Base-by-base conservation (phyloP, 805 yeast species). In the Saccharomycopsis sp. region DNA sequence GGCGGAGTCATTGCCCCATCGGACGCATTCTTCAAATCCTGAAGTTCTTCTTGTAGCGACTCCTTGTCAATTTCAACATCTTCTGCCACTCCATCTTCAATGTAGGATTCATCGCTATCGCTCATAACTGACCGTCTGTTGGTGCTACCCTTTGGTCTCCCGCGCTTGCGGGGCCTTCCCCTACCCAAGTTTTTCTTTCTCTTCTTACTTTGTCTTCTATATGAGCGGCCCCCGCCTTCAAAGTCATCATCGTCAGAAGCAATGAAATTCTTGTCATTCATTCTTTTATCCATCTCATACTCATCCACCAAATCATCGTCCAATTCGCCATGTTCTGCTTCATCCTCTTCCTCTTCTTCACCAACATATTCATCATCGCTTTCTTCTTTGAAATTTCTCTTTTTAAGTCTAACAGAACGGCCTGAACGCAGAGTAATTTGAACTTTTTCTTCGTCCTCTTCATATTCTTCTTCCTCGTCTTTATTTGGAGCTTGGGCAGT, bases 281-380 rank as follows among this genome's bases (percentile, higher is more conserved):
- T 44, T 46, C 42, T 53, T 36, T 22, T 43, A 2, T 47, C 52
- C 10, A 42, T 48, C 9, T 15, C 39, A 8, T 49, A 53, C 17
- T 52, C 57, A 30, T 43, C 38, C 15, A 36, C 46, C 18, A 37
- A 43, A 10, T 32, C 50, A 7, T 23, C 43, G 18, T 40, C 41
- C 16, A 53, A 59, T 22, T 52, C 57, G 2, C 52, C 61, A n/a
- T n/a, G n/a, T 10, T 51, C 55, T 12, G 57, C 59, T 32, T 59
- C 64, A 38, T 58, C 60, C 32, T 59, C 60, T 42, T 59, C 57
- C 38, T 55, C 63, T 38, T 51, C 60, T 8, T 57, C 63, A 18
- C 52, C 61, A 12, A 49, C 52, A 37, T 29, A 32, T 34, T 22
- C 45, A 45, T 17, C 49, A 35, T 45, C 52, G n/a, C 49, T 54